phyloP scores from a whole-genome alignment of 1,284 basidiomycete genomes.

The Pisolithus thermaeus region DNA sequence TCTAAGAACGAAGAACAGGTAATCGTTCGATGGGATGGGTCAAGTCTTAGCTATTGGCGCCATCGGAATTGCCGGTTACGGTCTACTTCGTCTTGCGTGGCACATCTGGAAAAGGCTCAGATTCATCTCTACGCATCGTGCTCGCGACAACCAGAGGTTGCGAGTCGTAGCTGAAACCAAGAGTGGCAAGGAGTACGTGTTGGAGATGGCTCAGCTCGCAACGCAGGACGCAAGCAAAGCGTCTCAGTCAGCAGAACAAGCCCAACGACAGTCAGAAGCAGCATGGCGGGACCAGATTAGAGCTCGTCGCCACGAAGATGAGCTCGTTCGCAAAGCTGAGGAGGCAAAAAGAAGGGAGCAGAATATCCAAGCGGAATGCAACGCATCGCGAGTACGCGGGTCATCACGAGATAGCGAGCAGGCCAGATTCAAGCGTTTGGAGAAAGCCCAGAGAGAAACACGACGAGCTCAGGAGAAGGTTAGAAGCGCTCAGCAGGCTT shows the following conservation, averaged over 20 bases:
- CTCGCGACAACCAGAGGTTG: no score
- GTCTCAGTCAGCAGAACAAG: slow-evolving; percentile 12
- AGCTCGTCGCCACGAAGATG: slow-evolving; percentile 11
- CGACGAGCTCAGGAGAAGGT: slow-evolving; percentile 14
- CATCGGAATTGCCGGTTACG: no score
- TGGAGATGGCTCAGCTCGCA: slow-evolving; percentile 3
- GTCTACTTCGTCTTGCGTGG: no score
- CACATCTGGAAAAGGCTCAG: not conserved
- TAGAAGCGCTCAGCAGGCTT: slow-evolving; percentile 11
- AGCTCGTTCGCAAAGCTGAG: slow-evolving; percentile 19
- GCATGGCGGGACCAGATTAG: slow-evolving; percentile 5
- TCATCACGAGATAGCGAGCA: slow-evolving; percentile 14
- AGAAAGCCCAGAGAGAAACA: slow-evolving; percentile 18
- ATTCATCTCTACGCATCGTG: no score
- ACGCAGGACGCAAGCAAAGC: slow-evolving; percentile 14
- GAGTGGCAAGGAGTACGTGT: no score
- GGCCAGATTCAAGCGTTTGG: slow-evolving; percentile 15
- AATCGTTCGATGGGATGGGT: not conserved
- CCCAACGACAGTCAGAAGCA: slow-evolving; percentile 16
- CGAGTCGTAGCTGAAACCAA: no score
- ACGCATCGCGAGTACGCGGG: slow-evolving; percentile 9
- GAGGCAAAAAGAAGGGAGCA: slow-evolving; percentile 21
- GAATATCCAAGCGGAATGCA: slow-evolving; percentile 15
- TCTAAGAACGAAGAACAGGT: not conserved
- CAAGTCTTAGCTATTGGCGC: not conserved